These are phyloP conservation scores for Colletotrichum sp. DNA, from an alignment of 2,329 filamentous ascomycete genomes.

Conservation along the genomic window DNA sequence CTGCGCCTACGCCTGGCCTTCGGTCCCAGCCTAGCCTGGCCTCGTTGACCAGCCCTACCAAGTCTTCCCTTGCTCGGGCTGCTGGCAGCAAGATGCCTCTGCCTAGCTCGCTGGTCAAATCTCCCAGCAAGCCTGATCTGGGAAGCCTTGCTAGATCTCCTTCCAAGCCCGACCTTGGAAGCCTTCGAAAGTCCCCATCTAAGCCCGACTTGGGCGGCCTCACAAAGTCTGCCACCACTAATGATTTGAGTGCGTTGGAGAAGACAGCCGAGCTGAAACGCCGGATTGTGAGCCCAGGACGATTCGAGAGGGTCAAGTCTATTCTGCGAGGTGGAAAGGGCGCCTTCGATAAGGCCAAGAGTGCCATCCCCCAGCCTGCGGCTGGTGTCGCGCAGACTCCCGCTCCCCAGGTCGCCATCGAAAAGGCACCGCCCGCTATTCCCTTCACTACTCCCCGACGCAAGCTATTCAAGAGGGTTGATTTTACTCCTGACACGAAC, in stretches of 20 bases:
- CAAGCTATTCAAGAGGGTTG: constrained; percentile 74
- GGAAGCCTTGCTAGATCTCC: constrained; percentile 46
- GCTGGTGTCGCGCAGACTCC: constrained; percentile 51
- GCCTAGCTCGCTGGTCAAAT: constrained; percentile 43
- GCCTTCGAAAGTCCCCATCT: constrained; percentile 54
- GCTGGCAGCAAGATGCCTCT: constrained; percentile 60
- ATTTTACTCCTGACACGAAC: constrained; percentile 78
- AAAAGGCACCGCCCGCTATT: constrained; percentile 57
- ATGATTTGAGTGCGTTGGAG: constrained; percentile 37
- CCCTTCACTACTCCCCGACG: constrained; percentile 71
- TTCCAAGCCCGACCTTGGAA: constrained; percentile 49
- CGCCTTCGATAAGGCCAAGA: constrained; percentile 43
- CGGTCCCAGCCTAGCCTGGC: constrained; percentile 55
- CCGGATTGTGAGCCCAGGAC: constrained; percentile 52
- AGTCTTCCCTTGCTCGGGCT: constrained; percentile 71
- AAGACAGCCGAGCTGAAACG: constrained; percentile 37
- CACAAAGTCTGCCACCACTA: constrained; percentile 59
- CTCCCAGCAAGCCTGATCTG: constrained; percentile 21
- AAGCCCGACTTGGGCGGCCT: constrained; percentile 49
- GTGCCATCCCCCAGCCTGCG: constrained; percentile 52
- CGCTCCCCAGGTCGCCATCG: constrained; percentile 41
- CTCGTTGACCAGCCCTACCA: constrained; percentile 78
- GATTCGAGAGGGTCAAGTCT: constrained; percentile 63
- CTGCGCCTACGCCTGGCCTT: constrained; percentile 26
- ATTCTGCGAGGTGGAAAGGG: constrained; percentile 53